Conservation (phyloP, 768 basidiomycete species). For the Steccherinum ochraceum region DNA sequence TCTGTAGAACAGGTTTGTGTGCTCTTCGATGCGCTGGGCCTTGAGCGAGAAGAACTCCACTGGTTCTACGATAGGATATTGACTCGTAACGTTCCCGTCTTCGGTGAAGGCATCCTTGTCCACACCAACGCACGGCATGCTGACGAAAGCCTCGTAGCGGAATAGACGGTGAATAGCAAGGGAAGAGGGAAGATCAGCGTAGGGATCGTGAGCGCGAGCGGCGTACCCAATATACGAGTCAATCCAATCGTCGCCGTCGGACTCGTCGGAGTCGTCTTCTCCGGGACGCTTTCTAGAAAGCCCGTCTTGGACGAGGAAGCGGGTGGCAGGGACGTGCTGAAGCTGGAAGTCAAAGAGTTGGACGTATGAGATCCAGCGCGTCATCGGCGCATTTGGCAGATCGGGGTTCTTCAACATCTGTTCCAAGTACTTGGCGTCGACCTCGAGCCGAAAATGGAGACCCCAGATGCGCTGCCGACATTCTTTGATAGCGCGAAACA, state of each 20-base stretch:
- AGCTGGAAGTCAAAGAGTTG: slow-evolving; percentile 15
- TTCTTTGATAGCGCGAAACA: slow-evolving; percentile 26
- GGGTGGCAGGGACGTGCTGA: slow-evolving; percentile 15
- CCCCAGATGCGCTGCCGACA: slow-evolving; percentile 26
- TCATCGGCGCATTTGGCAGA: slow-evolving; percentile 16
- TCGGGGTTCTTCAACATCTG: slow-evolving; percentile 19
- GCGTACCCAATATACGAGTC: background rate
- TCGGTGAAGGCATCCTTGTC: too few relatives aligned
- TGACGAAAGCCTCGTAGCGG: too few relatives aligned
- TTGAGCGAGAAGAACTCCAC: too few relatives aligned
- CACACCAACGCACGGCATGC: too few relatives aligned
- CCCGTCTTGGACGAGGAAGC: slow-evolving; percentile 15
- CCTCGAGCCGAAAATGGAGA: slow-evolving; percentile 23
- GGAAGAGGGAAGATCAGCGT: too few relatives aligned
- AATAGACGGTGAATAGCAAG: too few relatives aligned
- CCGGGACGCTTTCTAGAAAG: slow-evolving; percentile 11
- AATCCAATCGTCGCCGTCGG: slow-evolving; percentile 9
- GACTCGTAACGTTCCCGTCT: too few relatives aligned
- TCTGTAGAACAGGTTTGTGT: too few relatives aligned
- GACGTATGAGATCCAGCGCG: slow-evolving; percentile 17
- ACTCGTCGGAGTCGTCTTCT: slow-evolving; percentile 3
- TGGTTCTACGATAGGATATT: too few relatives aligned
- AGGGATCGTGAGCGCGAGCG: background rate
- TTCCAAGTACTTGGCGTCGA: slow-evolving; percentile 24
- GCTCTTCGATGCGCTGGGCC: too few relatives aligned